Evolutionary conservation across 805 yeast species (phyloP).

Genomic region (Metschnikowia borealis): DNA sequence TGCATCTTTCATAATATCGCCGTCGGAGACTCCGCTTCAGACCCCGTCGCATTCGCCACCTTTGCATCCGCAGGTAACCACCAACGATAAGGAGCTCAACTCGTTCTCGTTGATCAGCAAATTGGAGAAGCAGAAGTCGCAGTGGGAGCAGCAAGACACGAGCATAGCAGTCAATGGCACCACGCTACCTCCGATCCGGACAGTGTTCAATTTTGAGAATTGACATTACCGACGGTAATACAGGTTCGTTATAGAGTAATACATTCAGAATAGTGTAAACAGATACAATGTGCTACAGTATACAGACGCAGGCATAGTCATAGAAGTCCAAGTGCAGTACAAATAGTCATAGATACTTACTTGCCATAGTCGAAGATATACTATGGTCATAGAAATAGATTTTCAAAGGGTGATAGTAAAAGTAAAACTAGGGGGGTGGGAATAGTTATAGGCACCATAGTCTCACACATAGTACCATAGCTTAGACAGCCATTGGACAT

Average conservation of each 20-base stretch:
- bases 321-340: too few species aligned
- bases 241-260: neutral
- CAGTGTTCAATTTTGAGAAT: conserved; percentile 29
- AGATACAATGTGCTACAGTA: too few species aligned
- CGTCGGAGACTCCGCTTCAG: conserved; percentile 47
- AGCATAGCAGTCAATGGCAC: conserved; percentile 40
- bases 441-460: too few species aligned
- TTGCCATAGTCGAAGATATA: too few species aligned
- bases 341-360: too few species aligned
- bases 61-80: conserved; percentile 24
- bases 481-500: too few species aligned
- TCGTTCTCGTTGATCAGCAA: conserved; percentile 24
- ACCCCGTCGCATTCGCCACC: conserved; percentile 51
- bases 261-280: too few species aligned
- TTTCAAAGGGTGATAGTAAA: too few species aligned
- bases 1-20: conserved; percentile 27
- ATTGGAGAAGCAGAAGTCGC: conserved; percentile 21
- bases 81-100: conserved; percentile 16
- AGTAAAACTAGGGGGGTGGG: too few species aligned
- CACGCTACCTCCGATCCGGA: conserved; percentile 39
- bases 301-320: too few species aligned
- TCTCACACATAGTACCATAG: too few species aligned
- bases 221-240: neutral
- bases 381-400: too few species aligned
- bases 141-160: conserved; percentile 15